phyloP scores from a whole-genome alignment of 2,329 filamentous ascomycete species.

The Nemania serpens region DNA sequence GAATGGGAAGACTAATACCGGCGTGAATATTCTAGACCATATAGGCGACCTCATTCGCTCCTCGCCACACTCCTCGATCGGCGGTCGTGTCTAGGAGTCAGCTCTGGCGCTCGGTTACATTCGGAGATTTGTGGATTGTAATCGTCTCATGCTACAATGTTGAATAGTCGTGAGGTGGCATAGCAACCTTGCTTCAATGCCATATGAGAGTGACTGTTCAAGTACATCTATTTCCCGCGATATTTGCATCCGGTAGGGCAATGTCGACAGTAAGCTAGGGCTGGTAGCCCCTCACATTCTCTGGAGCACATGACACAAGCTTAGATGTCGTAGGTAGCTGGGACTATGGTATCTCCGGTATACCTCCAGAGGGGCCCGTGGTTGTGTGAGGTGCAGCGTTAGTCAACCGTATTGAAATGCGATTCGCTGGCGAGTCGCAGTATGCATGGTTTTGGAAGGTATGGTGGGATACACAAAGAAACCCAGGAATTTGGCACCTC shows the following conservation, averaged over 20 bases:
- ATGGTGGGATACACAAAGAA: conserved; percentile 24
- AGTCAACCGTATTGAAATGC: conserved; percentile 6
- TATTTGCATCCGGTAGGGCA: not conserved
- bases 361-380: conserved; percentile 4
- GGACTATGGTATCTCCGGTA: conserved; percentile 17
- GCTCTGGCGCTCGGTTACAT: conserved; percentile 1
- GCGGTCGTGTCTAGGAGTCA: not conserved
- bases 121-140: not conserved
- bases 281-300: not conserved
- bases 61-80: not conserved
- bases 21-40: not conserved
- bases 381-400: conserved; percentile 12
- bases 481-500: conserved; percentile 27
- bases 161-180: not conserved
- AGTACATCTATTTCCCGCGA: conserved; percentile 1
- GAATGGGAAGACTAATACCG: conserved; percentile 5
- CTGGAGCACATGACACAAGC: conserved; percentile 5
- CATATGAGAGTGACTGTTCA: conserved; percentile 2
- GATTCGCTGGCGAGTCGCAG: conserved; percentile 10
- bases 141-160: conserved; percentile 10
- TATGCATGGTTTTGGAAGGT: conserved; percentile 24
- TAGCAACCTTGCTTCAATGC: not conserved
- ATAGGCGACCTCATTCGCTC: not conserved
- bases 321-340: not conserved
- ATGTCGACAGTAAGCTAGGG: not conserved